Percentiles rank a stretch among this genome's conserved stretches.
phyloP scores from a whole-genome alignment of 257 asterid genomes.

The Solanum lignicaule region DNA sequence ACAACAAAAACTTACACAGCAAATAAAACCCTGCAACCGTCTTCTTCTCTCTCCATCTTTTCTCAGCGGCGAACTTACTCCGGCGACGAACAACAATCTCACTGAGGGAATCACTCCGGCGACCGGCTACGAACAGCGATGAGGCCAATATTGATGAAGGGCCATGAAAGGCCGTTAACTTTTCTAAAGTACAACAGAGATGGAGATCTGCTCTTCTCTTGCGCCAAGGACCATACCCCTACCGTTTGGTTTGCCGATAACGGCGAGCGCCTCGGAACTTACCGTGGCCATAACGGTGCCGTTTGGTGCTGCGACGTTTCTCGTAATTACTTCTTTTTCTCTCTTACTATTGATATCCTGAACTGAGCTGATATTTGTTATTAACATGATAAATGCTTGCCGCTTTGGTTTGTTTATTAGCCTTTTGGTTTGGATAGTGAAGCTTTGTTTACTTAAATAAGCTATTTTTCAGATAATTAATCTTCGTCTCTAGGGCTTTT shows the following conservation, averaged over 20 bases:
- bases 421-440: neutral
- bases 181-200: conserved; percentile 74
- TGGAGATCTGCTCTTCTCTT: conserved; percentile 83
- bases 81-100: neutral
- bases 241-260: conserved; percentile 90
- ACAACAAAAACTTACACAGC: neutral
- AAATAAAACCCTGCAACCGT: neutral
- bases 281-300: conserved; percentile 91
- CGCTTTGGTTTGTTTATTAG: neutral
- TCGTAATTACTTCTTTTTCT: conserved; percentile 17
- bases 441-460: neutral
- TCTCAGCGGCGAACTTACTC: neutral
- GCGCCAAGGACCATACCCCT: conserved; percentile 89
- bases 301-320: conserved; percentile 96
- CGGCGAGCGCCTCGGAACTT: conserved; percentile 95
- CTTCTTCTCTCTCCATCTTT: neutral
- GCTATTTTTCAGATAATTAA: neutral
- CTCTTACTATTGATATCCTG: neutral
- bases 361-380: neutral
- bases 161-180: conserved; percentile 93
- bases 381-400: neutral
- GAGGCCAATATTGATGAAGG: conserved; percentile 94
- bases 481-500: neutral
- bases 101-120: neutral
- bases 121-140: conserved; percentile 9